Percentiles rank a stretch among this genome's conserved stretches.
Evolutionary conservation across 2,329 filamentous ascomycete genomes (phyloP).

Genomic region (Calonectria hongkongensis): DNA sequence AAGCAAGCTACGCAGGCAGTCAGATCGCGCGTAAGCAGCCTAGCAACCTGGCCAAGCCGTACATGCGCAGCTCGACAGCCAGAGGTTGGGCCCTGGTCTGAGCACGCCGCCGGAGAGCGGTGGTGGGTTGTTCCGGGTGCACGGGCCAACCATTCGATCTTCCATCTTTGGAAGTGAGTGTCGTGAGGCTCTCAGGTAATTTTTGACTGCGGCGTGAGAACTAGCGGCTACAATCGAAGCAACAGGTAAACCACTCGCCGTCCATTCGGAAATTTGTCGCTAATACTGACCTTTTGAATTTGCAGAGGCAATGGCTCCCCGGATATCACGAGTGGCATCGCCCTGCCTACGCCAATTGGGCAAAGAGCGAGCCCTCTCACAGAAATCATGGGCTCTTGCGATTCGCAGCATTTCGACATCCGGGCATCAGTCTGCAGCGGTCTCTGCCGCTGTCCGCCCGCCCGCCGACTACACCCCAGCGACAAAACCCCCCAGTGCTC

Average conservation of each 20-base stretch:
- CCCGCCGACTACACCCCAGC: slow-evolving; percentile 74
- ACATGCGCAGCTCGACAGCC: slow-evolving; percentile 41
- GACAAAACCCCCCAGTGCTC: slow-evolving; percentile 90
- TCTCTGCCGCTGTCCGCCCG: slow-evolving; percentile 54
- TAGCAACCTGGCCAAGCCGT: slow-evolving; percentile 49
- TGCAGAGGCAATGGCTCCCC: slow-evolving; percentile 47
- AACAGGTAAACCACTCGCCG: slow-evolving; percentile 39
- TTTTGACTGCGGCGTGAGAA: slow-evolving; percentile 46
- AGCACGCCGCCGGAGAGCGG: slow-evolving; percentile 46
- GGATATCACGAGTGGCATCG: slow-evolving; percentile 47
- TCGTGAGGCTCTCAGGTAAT: slow-evolving; percentile 37
- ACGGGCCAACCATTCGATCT: slow-evolving; percentile 39
- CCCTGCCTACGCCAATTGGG: slow-evolving; percentile 54
- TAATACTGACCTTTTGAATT: slow-evolving; percentile 16
- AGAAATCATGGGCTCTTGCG: slow-evolving; percentile 48
- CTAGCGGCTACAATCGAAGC: slow-evolving; percentile 35
- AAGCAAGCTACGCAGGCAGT: slow-evolving; percentile 54
- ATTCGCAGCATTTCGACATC: slow-evolving; percentile 55
- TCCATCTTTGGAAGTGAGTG: slow-evolving; percentile 38
- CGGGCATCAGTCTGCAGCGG: slow-evolving; percentile 51
- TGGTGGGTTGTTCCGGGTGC: slow-evolving; percentile 52
- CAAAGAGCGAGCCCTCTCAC: slow-evolving; percentile 41
- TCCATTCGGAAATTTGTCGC: neutral
- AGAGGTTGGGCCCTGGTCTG: slow-evolving; percentile 40
- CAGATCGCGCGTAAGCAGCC: slow-evolving; percentile 58